Evolutionary conservation across 495 filamentous ascomycete species (phyloP), one percentile per base, ranked within the genome.

Genomic region (Penicillium pancosmium): DNA sequence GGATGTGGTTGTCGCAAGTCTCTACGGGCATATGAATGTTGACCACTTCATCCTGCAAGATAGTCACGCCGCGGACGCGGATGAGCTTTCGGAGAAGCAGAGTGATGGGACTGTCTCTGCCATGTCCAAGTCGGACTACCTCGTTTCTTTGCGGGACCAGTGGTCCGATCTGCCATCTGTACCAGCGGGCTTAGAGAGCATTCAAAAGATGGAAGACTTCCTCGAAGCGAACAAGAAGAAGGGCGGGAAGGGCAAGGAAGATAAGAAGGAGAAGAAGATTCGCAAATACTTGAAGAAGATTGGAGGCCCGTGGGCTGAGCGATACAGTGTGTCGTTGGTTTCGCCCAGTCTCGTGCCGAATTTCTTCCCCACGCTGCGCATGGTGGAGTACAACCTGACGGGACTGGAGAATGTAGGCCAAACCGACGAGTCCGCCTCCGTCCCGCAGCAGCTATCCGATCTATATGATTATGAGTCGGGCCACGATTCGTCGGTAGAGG

Each of bases 11-110:
- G 82, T 92, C 36, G 83, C 84, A 7, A 84, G 85, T 15, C 55
- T 94, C 15, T 99, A 90, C 63, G 94, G 93, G 2, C 94, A 99
- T 69, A 98, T 99, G 93, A 99, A 99, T 68, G 88, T 97, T 59
- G 94, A 99, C 66, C 94, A 99, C 69, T 99, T 98, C 74, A 83
- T 98, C 66, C 74, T 99, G 9, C 93, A 97, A 65, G 94, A 97
- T 75, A 89, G 84, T 57, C 76, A 89, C 11, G 82, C 96, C 13
- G 80, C 98, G 46, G 77, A 91, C 44, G 78, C 82, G 25, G 65
- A 64, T 7, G 56, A 50, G 1, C 38, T 60, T 15, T 43, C 41
- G 21, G 55, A 62, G 27, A 21, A 61, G 6, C 38, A 53, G 19
- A 19, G 34, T 35, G 60, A 67, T 27, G 58, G 54, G 10, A 33